Evolutionary conservation across 2,329 filamentous ascomycete species (phyloP).

Genomic region (Colletotrichum somersetense): DNA sequence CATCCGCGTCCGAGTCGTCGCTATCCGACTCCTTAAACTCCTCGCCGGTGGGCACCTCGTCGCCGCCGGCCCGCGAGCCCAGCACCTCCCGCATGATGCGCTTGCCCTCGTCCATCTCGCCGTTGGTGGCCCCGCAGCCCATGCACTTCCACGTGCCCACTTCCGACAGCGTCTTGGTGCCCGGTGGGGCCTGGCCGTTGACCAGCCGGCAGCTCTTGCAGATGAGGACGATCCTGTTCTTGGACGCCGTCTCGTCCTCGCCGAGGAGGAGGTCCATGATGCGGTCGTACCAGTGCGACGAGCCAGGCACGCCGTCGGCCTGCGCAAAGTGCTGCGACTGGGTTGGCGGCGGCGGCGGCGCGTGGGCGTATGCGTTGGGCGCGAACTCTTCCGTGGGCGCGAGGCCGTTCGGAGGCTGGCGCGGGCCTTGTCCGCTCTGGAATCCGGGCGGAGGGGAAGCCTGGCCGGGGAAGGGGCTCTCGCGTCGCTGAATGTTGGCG

Average conservation of each 20-base stretch:
- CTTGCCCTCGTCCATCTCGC: slow-evolving; percentile 80
- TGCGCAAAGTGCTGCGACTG: slow-evolving; percentile 41
- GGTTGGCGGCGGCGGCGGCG: slow-evolving; percentile 45
- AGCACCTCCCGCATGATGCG: slow-evolving; percentile 78
- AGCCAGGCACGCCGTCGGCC: slow-evolving; percentile 17
- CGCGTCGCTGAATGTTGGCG: slow-evolving; percentile 68
- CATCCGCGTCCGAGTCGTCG: slow-evolving; percentile 21
- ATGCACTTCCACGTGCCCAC: slow-evolving; percentile 91
- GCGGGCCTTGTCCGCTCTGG: slow-evolving; percentile 42
- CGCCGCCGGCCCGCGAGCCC: slow-evolving; percentile 44
- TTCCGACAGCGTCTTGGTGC: slow-evolving; percentile 80
- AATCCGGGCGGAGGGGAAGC: slow-evolving; percentile 47
- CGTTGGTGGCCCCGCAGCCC: slow-evolving; percentile 85
- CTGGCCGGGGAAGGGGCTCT: slow-evolving; percentile 45
- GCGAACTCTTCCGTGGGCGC: slow-evolving; percentile 75
- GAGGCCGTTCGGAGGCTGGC: slow-evolving; percentile 47
- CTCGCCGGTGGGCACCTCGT: slow-evolving; percentile 29
- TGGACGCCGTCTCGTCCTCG: slow-evolving; percentile 92
- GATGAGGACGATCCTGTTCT: slow-evolving; percentile 90
- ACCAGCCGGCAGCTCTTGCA: slow-evolving; percentile 87
- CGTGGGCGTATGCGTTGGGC: slow-evolving; percentile 74
- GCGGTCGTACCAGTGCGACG: slow-evolving; percentile 90
- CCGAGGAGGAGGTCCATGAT: slow-evolving; percentile 92
- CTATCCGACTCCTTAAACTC: slow-evolving; percentile 41
- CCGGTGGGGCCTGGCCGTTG: slow-evolving; percentile 95